These are phyloP conservation scores for Blastomyces parvus DNA, from an alignment of 2,329 filamentous ascomycete genomes.

Conservation along the genomic window DNA sequence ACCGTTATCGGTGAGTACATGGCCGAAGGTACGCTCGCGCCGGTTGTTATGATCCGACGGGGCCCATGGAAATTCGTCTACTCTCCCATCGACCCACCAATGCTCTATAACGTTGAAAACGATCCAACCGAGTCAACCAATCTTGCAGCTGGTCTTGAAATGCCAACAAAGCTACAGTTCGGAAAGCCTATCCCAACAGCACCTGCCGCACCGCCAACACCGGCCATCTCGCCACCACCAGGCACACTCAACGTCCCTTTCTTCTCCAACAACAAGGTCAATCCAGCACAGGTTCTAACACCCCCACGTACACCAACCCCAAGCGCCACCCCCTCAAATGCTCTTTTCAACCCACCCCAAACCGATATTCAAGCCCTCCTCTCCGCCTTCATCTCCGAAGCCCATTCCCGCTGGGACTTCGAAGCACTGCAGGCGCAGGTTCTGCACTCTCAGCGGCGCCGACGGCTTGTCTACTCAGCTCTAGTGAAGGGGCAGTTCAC, in stretches of 20 bases:
- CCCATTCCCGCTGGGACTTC: conserved; percentile 69
- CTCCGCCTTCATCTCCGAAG: conserved; percentile 63
- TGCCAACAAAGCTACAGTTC: conserved; percentile 23
- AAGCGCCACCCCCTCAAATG: conserved; percentile 25
- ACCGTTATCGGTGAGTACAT: conserved; percentile 94
- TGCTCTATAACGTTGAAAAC: conserved; percentile 67
- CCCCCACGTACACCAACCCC: conserved; percentile 35
- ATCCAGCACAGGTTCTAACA: conserved; percentile 14
- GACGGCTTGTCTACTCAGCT: conserved; percentile 69
- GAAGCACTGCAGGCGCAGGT: conserved; percentile 65
- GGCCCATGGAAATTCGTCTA: conserved; percentile 85
- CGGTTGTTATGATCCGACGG: conserved; percentile 87
- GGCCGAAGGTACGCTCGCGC: conserved; percentile 79
- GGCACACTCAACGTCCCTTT: conserved; percentile 23
- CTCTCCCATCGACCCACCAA: conserved; percentile 72
- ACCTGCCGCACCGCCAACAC: conserved; percentile 25
- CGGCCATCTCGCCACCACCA: conserved; percentile 24
- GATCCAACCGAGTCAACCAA: conserved; percentile 75
- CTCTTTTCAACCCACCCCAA: conserved; percentile 26
- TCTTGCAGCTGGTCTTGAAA: conserved; percentile 39
- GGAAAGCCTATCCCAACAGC: neutral
- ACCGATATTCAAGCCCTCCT: conserved; percentile 40
- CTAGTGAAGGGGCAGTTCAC: conserved; percentile 66
- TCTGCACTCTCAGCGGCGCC: conserved; percentile 65
- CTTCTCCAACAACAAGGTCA: conserved; percentile 15